Evolutionary conservation across 225 moss, liverwort and hornwort genomes (phyloP), one percentile per base, ranked within the genome.

Genomic region (Pleurozium schreberi): DNA sequence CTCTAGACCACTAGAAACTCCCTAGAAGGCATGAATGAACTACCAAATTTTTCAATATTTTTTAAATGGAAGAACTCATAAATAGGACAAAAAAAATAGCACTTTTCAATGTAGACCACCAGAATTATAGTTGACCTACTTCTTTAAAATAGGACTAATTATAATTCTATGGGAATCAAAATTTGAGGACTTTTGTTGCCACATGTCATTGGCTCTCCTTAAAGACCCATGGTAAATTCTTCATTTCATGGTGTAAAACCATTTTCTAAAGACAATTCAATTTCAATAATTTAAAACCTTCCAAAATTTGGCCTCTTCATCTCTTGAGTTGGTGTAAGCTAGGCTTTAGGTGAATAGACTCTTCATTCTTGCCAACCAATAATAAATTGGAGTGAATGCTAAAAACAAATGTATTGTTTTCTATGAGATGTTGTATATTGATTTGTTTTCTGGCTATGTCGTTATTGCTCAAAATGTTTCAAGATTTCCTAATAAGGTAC

Each of bases 341-440:
- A 1, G 1, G 14, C 26, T 18, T 13, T 69, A 69, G 12, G 25
- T 25, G 2, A 69, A n/a, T 36, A 66, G 10, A 36, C 19, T 66
- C 12, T 68, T 68, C 12, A 22, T 69, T 40, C 4, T 69, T 8
- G 4, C 8, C 25, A 69, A 40, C 23, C 40, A 40, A 23, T 23
- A 23, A 22, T 68, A 22, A 68, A 68, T 23, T n/a, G 13, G 7
- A 2, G 7, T 40, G 7, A 68, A 68, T 68, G 12, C 13, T 22
- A n/a, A 4, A 40, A 69, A 4, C 4, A 25, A 4, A 40, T 69
- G 8, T 40, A 40, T 8, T 67, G 21, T 38, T 20, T 69, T 69
- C 1, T 40, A 11, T n/a, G 8, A 40, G 13, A 40, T 69, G 3
- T 23, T 69, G 2, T 5, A 0, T 40, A 5, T 0, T 67, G 1